Base-by-base conservation (phyloP, 805 yeast species). In the Nakazawaea molendinolei region DNA sequence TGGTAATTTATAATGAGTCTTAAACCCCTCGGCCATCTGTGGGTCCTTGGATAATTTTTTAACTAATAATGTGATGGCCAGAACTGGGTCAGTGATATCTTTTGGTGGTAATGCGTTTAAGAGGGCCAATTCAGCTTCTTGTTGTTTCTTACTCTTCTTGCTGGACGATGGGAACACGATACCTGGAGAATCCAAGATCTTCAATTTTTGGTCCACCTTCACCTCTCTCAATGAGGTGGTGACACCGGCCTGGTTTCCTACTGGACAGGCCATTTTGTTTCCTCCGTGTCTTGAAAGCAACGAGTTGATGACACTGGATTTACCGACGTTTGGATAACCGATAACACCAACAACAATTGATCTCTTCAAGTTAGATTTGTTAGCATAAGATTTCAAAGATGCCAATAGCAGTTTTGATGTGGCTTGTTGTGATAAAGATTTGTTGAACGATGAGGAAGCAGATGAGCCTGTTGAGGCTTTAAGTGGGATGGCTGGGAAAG, bases 301-400 rank as follows among this genome's bases (percentile, higher is more conserved):
- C 2, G 97, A 82, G 59, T 90, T 90, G 53, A 90, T 92, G 40
- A 92, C 82, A 14, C 96, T 86, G 3, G 96, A 87, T 58, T 89
- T 89, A 51, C 97, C 97, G 36, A 90, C 97, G 56, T 90, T 90
- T 34, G 98, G 98, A 63, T 87, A 90, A 13, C 98, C 98, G 47
- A 90, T 84, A 28, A 90, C 95, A 57, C 98, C 97, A 31, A 86
- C 97, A 30, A 86, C 74, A 39, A 89, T 81, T 10, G 95, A 77
- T 56, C 97, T 78, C 55, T 89, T 89, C 50, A 89, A 69, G 53
- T 87, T 84, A 16, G 87, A 74, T 58, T 83, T 82, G 45, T 74
- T 71, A 15, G 97, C 89, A 55, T 81, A 92, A 32, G 86, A 70
- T 61, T 90, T 90, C 50, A 90, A 74, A 9, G 95, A 78, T 44